Evolutionary conservation across 1,284 basidiomycete species (phyloP).

Genomic region (Moesziomyces antarcticus): DNA sequence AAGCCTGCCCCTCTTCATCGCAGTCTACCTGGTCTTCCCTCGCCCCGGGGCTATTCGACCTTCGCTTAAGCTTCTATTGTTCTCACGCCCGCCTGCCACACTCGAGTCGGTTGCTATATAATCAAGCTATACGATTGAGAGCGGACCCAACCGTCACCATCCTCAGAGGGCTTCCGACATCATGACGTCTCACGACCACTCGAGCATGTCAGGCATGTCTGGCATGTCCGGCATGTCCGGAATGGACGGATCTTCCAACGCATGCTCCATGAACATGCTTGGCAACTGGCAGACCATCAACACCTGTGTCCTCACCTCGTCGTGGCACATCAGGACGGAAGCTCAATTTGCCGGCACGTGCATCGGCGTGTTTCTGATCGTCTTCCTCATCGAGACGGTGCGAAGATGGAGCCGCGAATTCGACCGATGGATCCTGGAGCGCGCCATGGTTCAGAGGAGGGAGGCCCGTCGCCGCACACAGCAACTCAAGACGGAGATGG

Average conservation of each 20-base stretch:
- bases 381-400: conserved; percentile 57
- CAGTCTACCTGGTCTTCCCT: too few species aligned
- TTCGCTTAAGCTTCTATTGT: too few species aligned
- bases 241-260: conserved; percentile 22
- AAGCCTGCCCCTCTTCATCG: too few species aligned
- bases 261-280: conserved; percentile 49
- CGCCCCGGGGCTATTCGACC: too few species aligned
- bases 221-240: conserved; percentile 31
- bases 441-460: conserved; percentile 24
- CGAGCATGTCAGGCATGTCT: conserved; percentile 35
- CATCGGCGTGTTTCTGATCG: conserved; percentile 59
- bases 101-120: background rate
- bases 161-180: background rate
- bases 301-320: conserved; percentile 55
- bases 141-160: background rate
- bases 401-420: conserved; percentile 58
- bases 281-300: conserved; percentile 54
- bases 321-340: conserved; percentile 52
- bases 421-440: conserved; percentile 55
- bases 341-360: conserved; percentile 61
- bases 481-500: conserved; percentile 36
- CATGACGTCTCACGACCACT: conserved; percentile 33
- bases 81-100: background rate
- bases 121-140: background rate
- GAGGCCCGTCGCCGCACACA: conserved; percentile 24